These are phyloP conservation scores for Nelumbo lutea DNA, from an alignment of 164 flowering plant species.

Conservation along the genomic window DNA sequence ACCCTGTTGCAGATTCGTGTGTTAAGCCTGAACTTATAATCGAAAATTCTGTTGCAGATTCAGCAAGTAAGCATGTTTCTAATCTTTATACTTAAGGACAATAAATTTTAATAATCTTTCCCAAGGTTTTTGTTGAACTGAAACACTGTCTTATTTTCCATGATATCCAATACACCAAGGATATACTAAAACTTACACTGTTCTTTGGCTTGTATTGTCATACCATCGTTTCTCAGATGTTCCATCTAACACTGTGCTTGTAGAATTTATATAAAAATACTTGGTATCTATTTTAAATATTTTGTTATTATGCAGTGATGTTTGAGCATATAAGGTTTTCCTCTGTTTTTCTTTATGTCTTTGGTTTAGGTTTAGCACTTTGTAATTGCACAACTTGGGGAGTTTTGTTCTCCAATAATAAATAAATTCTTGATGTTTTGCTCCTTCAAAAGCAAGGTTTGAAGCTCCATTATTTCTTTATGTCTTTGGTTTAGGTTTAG, in stretches of 20 bases:
- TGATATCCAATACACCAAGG: neutral
- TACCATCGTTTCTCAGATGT: neutral
- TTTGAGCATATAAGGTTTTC: neutral
- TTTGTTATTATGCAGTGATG: neutral
- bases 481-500: neutral
- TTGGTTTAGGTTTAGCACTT: too few species aligned
- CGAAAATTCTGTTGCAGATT: constrained; percentile 40
- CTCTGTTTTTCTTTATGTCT: neutral
- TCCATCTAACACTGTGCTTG: neutral
- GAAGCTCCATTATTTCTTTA: too few species aligned
- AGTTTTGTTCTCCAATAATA: neutral
- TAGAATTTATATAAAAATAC: too few species aligned
- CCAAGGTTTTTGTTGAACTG: too few species aligned
- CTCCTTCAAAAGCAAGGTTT: neutral
- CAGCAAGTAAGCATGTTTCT: constrained; percentile 47
- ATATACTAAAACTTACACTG: neutral
- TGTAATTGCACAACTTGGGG: neutral
- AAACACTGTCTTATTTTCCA: too few species aligned
- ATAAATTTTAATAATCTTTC: too few species aligned
- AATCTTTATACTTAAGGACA: neutral
- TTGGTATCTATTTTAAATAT: too few species aligned
- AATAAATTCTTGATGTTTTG: neutral
- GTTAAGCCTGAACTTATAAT: constrained; percentile 40
- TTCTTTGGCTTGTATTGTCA: neutral
- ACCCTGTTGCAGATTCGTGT: constrained; percentile 43